Evolutionary conservation across 345 rosid genomes (phyloP).

Genomic region (Eucalyptus curtisii): DNA sequence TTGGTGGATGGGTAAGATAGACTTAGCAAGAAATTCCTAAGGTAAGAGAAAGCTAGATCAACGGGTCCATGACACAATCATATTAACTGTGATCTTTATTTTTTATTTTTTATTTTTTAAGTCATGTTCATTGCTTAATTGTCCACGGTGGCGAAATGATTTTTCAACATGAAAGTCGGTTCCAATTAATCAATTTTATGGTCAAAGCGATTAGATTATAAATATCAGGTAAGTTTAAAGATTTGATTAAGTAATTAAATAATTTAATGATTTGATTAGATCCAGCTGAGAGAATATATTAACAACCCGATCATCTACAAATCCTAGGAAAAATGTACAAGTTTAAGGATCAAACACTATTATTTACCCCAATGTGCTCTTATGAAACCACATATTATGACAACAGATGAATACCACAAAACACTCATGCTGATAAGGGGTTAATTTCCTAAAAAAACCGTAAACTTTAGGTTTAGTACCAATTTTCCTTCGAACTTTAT

Average conservation of each 20-base stretch:
- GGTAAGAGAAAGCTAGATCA: background rate
- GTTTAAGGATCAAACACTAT: background rate
- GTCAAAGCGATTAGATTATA: background rate
- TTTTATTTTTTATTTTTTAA: background rate
- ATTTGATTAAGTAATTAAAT: background rate
- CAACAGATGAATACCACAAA: background rate
- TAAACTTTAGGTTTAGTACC: too few relatives aligned
- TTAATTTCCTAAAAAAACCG: accelerated
- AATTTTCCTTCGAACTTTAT: accelerated
- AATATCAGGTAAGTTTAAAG: too few relatives aligned
- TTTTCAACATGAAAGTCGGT: too few relatives aligned
- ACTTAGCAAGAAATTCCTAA: too few relatives aligned
- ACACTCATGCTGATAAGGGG: too few relatives aligned
- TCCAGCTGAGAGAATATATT: background rate
- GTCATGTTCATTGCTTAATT: background rate
- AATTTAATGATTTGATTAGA: background rate
- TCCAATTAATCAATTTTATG: background rate
- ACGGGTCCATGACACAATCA: background rate
- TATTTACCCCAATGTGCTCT: background rate
- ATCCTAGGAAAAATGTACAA: background rate
- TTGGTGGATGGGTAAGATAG: background rate
- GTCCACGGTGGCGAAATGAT: accelerated
- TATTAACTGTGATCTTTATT: background rate
- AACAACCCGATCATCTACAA: accelerated
- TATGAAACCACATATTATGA: background rate